Percentiles rank a stretch among this genome's conserved stretches.
These are phyloP conservation scores for Alternaria sp. DNA, from an alignment of 2,329 filamentous ascomycete genomes.

Conservation along the genomic window DNA sequence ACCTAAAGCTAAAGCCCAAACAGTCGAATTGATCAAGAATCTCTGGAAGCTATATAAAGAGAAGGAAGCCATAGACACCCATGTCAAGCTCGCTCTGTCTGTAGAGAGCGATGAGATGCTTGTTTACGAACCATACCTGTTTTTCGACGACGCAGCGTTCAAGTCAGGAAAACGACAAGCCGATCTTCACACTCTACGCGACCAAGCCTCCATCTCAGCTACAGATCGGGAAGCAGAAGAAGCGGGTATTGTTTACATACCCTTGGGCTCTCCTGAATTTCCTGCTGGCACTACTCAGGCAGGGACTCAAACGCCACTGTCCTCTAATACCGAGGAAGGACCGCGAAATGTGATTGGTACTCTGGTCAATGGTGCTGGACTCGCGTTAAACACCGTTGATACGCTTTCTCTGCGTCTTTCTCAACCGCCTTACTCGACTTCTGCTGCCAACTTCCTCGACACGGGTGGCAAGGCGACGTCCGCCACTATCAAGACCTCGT, in stretches of 20 bases:
- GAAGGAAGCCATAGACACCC: slow-evolving; percentile 72
- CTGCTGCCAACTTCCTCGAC: slow-evolving; percentile 81
- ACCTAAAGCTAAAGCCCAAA: slow-evolving; percentile 54
- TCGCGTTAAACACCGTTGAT: slow-evolving; percentile 92
- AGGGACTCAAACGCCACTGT: slow-evolving; percentile 15
- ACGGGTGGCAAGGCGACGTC: slow-evolving; percentile 88
- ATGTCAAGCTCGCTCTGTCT: slow-evolving; percentile 58
- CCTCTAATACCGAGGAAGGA: slow-evolving; percentile 27
- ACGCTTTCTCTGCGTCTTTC: slow-evolving; percentile 72
- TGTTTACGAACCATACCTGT: slow-evolving; percentile 65
- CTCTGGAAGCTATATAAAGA: slow-evolving; percentile 68
- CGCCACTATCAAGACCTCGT: slow-evolving; percentile 80
- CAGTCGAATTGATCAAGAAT: slow-evolving; percentile 61
- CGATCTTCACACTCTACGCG: slow-evolving; percentile 67
- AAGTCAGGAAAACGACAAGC: slow-evolving; percentile 68
- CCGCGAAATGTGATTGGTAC: slow-evolving; percentile 75
- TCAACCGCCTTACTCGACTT: slow-evolving; percentile 40
- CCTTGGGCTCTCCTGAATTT: slow-evolving; percentile 50
- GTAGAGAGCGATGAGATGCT: slow-evolving; percentile 54
- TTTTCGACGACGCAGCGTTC: slow-evolving; percentile 76
- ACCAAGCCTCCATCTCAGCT: slow-evolving; percentile 60
- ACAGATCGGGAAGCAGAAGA: slow-evolving; percentile 71
- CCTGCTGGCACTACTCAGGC: slow-evolving; percentile 2
- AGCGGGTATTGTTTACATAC: slow-evolving; percentile 82
- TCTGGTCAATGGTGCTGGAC: slow-evolving; percentile 86